Evolutionary conservation across 2,329 filamentous ascomycete genomes (phyloP), one percentile per base, ranked within the genome.

Genomic region (Leptographium flavum): DNA sequence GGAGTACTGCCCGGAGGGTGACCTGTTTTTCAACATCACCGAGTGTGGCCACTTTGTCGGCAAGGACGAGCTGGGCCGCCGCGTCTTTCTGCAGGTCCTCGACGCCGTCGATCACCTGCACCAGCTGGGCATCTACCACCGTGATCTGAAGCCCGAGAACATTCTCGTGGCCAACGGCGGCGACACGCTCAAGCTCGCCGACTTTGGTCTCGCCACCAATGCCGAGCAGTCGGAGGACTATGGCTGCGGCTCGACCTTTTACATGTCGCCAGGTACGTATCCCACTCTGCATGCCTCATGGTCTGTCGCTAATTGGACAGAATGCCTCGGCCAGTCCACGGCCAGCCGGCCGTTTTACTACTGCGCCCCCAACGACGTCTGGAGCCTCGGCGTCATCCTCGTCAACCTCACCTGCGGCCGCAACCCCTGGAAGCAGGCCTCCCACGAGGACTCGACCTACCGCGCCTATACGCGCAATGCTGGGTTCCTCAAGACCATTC

Each of bases 361-460:
- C 54, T 94, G 88, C 53, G 87, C 86, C 43, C 85, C 90, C 47
- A 98, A 96, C 67, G 92, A 98, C 64, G 80, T 96, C 55, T 98
- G 92, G 92, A 90, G 85, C 58, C 75, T 98, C n/a, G 92, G 92
- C 54, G 90, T 98, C 44, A 94, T 98, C 60, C 74, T 98, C 49
- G 87, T 98, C 56, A 98, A 98, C 69, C 73, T 98, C 54, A 94
- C 87, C 43, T 98, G 92, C 67, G 92, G 92, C 59, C 87, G 92
- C 62, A 98, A 98, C 66, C 92, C 92, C 48, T 98, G 92, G 92
- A 96, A 96, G 69, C 83, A 92, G 61, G 92, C 92, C 50, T 94
- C 87, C 13, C 71, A 79, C 55, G 87, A 94, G 62, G 92, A 98
- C 64, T 87, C 87, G 52, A 96, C 92, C 39, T 98, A 96, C 74